Evolutionary conservation across 495 filamentous ascomycete genomes (phyloP).

Genomic region (Usnea hakonensis): DNA sequence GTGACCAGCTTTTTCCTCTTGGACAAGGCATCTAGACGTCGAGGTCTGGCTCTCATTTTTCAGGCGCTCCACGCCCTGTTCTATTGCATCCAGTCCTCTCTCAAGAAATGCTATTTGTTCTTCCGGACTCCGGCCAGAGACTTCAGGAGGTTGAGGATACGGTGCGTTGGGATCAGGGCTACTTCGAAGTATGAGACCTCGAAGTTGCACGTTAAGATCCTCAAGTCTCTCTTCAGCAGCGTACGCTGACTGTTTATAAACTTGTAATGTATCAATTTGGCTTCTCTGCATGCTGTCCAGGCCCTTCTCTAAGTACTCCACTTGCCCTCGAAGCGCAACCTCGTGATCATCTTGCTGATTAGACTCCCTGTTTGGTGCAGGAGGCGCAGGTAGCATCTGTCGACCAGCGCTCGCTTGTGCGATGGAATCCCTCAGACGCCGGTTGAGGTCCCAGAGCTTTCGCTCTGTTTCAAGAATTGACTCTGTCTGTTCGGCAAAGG

Average conservation of each 20-base stretch:
- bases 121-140: slow-evolving; percentile 38
- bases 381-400: slow-evolving; percentile 29
- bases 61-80: slow-evolving; percentile 29
- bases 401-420: slow-evolving; percentile 47
- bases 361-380: slow-evolving; percentile 10
- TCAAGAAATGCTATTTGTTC: slow-evolving; percentile 50
- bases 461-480: slow-evolving; percentile 54
- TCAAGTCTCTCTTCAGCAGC: slow-evolving; percentile 40
- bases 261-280: slow-evolving; percentile 19
- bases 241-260: slow-evolving; percentile 20
- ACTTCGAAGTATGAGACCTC: slow-evolving; percentile 41
- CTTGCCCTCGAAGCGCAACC: slow-evolving; percentile 37
- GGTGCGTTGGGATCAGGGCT: slow-evolving; percentile 38
- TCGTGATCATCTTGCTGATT: slow-evolving; percentile 9
- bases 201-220: slow-evolving; percentile 46
- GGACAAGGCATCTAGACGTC: slow-evolving; percentile 7
- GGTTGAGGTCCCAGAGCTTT: slow-evolving; percentile 66
- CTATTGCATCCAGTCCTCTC: slow-evolving; percentile 32
- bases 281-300: slow-evolving; percentile 34
- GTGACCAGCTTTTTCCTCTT: slow-evolving; percentile 41
- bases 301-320: slow-evolving; percentile 45
- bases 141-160: slow-evolving; percentile 41
- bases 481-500: slow-evolving; percentile 26
- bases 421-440: slow-evolving; percentile 58
- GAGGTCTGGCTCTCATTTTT: slow-evolving; percentile 19